phyloP scores from a whole-genome alignment of 2,329 filamentous ascomycete species.

The Ilyonectria robusta region DNA sequence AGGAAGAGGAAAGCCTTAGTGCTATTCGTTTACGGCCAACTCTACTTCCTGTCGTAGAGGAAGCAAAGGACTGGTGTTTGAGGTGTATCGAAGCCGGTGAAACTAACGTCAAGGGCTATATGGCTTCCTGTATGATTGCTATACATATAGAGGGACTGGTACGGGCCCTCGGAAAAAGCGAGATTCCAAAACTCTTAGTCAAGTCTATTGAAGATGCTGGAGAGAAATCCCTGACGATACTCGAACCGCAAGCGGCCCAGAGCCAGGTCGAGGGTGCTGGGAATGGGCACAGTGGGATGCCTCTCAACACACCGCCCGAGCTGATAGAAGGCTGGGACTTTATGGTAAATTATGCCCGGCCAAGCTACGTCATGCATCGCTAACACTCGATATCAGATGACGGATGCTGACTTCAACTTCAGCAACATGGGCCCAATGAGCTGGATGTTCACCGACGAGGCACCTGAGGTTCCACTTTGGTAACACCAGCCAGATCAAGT shows the following conservation, averaged over 20 bases:
- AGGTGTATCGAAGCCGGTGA: constrained; percentile 62
- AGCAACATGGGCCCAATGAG: constrained; percentile 9
- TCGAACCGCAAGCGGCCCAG: constrained; percentile 50
- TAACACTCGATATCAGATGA: constrained; percentile 11
- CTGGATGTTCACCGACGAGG: constrained; percentile 5
- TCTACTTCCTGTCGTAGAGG: constrained; percentile 58
- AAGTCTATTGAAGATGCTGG: constrained; percentile 55
- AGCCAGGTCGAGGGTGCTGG: constrained; percentile 11
- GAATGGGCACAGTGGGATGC: background rate
- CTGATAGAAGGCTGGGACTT: constrained; percentile 45
- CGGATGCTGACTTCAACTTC: constrained; percentile 15
- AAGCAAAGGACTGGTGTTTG: constrained; percentile 58
- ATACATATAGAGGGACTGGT: constrained; percentile 60
- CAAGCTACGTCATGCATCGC: background rate
- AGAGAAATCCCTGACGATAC: constrained; percentile 51
- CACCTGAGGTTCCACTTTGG: constrained; percentile 9
- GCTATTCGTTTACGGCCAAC: constrained; percentile 56
- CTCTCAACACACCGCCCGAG: constrained; percentile 12
- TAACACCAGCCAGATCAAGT: background rate
- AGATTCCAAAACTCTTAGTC: constrained; percentile 53
- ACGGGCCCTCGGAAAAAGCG: constrained; percentile 51
- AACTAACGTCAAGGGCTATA: constrained; percentile 68
- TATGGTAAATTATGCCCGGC: constrained; percentile 33
- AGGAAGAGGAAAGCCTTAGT: constrained; percentile 58
- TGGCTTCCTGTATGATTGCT: constrained; percentile 53